These are phyloP conservation scores for Toxoplasma gondii DNA, from an alignment of 169 alveolate species.

Conservation along the genomic window DNA sequence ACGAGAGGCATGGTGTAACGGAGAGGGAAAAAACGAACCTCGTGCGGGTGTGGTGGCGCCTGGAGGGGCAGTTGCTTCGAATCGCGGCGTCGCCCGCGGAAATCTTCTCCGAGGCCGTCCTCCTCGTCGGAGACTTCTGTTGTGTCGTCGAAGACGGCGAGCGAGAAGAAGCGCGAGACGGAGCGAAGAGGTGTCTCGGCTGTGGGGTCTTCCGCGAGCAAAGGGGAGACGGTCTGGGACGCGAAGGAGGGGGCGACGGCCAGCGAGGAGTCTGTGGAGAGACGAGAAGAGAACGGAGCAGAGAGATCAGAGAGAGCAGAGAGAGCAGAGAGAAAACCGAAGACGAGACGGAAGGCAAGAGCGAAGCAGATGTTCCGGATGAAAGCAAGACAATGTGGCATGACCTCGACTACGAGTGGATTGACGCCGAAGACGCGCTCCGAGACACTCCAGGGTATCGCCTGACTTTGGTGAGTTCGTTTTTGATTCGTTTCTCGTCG, in stretches of 20 bases:
- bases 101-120: background rate
- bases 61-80: background rate
- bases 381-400: slow-evolving; percentile 14
- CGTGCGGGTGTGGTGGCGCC: slow-evolving; percentile 2
- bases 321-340: no score
- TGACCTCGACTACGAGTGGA: slow-evolving; percentile 7
- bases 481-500: no score
- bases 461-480: background rate
- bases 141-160: background rate
- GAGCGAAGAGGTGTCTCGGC: background rate
- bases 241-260: background rate
- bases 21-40: background rate
- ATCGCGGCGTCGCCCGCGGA: background rate
- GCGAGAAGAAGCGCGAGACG: background rate
- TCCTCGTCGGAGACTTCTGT: background rate
- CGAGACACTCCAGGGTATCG: background rate
- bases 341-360: background rate
- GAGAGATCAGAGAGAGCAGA: background rate
- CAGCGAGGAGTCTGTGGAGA: background rate
- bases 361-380: background rate
- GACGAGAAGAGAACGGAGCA: no score
- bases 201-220: background rate
- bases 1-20: background rate
- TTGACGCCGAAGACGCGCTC: background rate
- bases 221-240: background rate